phyloP scores from a whole-genome alignment of 768 basidiomycete species.

The Albatrellus ellisii region DNA sequence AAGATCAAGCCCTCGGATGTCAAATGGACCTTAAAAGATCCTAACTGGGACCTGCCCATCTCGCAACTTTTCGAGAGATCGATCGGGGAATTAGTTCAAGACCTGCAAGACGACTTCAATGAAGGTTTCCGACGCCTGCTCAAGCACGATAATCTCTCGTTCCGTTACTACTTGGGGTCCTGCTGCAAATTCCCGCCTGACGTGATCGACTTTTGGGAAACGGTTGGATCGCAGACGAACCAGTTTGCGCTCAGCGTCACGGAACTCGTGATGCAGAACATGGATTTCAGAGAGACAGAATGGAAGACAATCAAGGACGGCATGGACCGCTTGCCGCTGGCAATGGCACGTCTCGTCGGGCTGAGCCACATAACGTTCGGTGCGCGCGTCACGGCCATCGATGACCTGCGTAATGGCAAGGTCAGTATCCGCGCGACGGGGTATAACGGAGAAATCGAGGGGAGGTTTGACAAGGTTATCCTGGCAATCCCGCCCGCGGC shows the following conservation, averaged over 20 bases:
- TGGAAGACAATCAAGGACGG: slow-evolving; percentile 14
- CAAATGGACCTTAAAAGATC: slow-evolving; percentile 7
- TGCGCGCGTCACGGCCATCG: slow-evolving; percentile 14
- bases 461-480: slow-evolving; percentile 14
- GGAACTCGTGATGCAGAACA: slow-evolving; percentile 16
- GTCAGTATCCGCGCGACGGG: slow-evolving; percentile 6
- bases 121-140: background rate
- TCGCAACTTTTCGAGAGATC: slow-evolving; percentile 9
- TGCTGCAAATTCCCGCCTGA: slow-evolving; percentile 6
- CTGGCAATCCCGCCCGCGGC: slow-evolving; percentile 17
- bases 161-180: slow-evolving; percentile 15
- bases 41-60: slow-evolving; percentile 4
- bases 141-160: slow-evolving; percentile 13
- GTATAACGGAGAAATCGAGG: background rate
- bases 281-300: slow-evolving; percentile 9
- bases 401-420: slow-evolving; percentile 7
- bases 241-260: slow-evolving; percentile 17
- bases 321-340: slow-evolving; percentile 15
- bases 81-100: slow-evolving; percentile 6
- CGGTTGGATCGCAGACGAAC: slow-evolving; percentile 15
- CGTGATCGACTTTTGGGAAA: slow-evolving; percentile 16
- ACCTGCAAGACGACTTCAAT: slow-evolving; percentile 7
- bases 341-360: slow-evolving; percentile 14
- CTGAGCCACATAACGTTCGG: slow-evolving; percentile 12
- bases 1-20: slow-evolving; percentile 5